Base-by-base conservation (phyloP, 805 yeast species). In the Cyberlindnera xishuangbannaensis region DNA sequence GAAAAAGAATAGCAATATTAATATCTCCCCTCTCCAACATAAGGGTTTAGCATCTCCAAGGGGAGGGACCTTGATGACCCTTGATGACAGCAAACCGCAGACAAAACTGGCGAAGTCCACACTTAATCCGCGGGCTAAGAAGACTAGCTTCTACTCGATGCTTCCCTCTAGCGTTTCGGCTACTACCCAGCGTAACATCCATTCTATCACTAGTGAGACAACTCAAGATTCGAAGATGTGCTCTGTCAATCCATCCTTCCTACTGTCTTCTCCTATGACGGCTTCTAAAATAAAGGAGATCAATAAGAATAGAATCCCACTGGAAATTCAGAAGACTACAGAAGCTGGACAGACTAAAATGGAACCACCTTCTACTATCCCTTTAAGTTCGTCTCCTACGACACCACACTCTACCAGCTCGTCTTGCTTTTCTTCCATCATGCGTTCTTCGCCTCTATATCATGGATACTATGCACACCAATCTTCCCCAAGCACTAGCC, bases 391-490 rank as follows among this genome's bases (percentile, higher is more conserved):
- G 11, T 49, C 55, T 8, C 55, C 55, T 30, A 37, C 40, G 44
- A 46, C 57, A 6, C 56, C 56, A 28, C 37, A 36, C 22, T 44
- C 52, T 12, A 32, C 34, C 2, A 30, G 43, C 13, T 44, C 53
- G 1, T 49, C 53, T 9, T 48, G 53, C 19, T 52, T 52, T 31
- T 51, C 57, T 6, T 50, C 56, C 15, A 50, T 51, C 16, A 47
- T 51, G 33, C 52, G 48, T 27, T 52, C 56, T 6, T 52, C 57
- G 4, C 57, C 57, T 2, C 33, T 52, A n/a, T 50, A 52, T 15
- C 53, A 50, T 19, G 53, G 54, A 2, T 52, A 48, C 33, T 52
- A 51, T 25, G 46, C 44, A 7, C 43, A 45, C 21, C 47, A 43
- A 15, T 31, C 48, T 9, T 43, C 55, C 3, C 52, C 55, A 15